phyloP scores from a whole-genome alignment of 305 asterid species.

The Solanum hybrid region DNA sequence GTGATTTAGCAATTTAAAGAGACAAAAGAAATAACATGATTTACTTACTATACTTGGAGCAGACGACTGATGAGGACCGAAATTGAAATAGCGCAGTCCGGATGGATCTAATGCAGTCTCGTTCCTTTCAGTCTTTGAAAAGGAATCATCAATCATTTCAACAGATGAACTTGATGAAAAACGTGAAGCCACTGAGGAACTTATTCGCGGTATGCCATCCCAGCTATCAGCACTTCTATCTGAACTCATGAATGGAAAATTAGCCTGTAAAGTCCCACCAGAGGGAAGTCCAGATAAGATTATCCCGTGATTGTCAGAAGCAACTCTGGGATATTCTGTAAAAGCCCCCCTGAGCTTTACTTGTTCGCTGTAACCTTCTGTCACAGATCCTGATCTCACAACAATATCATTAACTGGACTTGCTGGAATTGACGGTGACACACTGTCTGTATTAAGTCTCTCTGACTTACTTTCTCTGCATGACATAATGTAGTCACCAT shows the following conservation, averaged over 20 bases:
- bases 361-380: slow-evolving; percentile 28
- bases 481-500: slow-evolving; percentile 11
- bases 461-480: slow-evolving; percentile 43
- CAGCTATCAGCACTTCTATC: slow-evolving; percentile 31
- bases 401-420: slow-evolving; percentile 37
- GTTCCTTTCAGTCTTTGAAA: slow-evolving; percentile 21
- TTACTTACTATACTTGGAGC: slow-evolving; percentile 41
- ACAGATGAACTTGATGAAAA: slow-evolving; percentile 41
- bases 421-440: slow-evolving; percentile 27
- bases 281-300: slow-evolving; percentile 10
- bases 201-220: slow-evolving; percentile 33
- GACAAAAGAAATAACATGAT: slow-evolving; percentile 3
- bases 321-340: slow-evolving; percentile 24
- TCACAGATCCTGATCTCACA: slow-evolving; percentile 37
- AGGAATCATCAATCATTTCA: slow-evolving; percentile 35
- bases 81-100: slow-evolving; percentile 9
- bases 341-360: slow-evolving; percentile 11
- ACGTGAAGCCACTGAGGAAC: slow-evolving; percentile 49
- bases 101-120: slow-evolving; percentile 24
- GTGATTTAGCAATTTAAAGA: background rate
- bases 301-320: slow-evolving; percentile 33
- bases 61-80: slow-evolving; percentile 14
- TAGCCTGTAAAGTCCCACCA: slow-evolving; percentile 15
- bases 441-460: slow-evolving; percentile 21
- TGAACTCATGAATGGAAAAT: slow-evolving; percentile 24